Evolutionary conservation across 2,329 filamentous ascomycete species (phyloP).

Genomic region (Fusarium brachygibbosum): DNA sequence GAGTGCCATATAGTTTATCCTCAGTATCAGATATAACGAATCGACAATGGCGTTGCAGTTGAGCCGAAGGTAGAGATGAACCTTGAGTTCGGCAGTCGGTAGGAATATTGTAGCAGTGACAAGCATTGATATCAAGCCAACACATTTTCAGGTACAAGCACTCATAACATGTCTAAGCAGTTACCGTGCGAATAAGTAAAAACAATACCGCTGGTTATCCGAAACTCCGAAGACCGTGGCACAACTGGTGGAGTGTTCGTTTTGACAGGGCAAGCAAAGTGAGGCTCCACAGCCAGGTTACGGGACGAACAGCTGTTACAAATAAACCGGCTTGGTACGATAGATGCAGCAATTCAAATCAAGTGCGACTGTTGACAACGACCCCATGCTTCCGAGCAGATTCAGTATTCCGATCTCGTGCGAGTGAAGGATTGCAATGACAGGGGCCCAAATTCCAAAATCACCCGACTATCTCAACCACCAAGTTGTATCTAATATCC

Average conservation of each 20-base stretch:
- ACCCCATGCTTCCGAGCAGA: constrained; percentile 30
- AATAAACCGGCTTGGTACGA: constrained; percentile 15
- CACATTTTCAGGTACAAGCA: constrained; percentile 2
- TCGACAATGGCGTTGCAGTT: background rate
- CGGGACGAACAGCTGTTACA: constrained; percentile 42
- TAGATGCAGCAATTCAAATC: constrained; percentile 14
- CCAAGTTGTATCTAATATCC: constrained; percentile 27
- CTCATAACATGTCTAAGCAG: background rate
- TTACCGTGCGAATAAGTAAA: background rate
- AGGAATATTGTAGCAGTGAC: background rate
- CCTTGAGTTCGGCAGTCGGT: background rate
- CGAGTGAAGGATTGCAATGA: constrained; percentile 30
- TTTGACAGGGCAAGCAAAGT: constrained; percentile 11
- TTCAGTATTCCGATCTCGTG: constrained; percentile 39
- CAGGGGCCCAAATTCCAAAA: constrained; percentile 6
- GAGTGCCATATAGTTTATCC: background rate
- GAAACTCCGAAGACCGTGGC: constrained; percentile 43
- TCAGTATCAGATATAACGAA: background rate
- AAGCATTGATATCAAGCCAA: background rate
- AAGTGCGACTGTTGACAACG: constrained; percentile 17
- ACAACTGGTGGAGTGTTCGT: constrained; percentile 43
- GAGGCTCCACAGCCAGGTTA: constrained; percentile 36
- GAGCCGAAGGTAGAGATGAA: background rate
- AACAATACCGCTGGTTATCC: constrained; percentile 31
- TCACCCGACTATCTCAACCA: constrained; percentile 39